Evolutionary conservation across 2,329 filamentous ascomycete species (phyloP), one percentile per base, ranked within the genome.

Genomic region (Colletotrichum tabaci): DNA sequence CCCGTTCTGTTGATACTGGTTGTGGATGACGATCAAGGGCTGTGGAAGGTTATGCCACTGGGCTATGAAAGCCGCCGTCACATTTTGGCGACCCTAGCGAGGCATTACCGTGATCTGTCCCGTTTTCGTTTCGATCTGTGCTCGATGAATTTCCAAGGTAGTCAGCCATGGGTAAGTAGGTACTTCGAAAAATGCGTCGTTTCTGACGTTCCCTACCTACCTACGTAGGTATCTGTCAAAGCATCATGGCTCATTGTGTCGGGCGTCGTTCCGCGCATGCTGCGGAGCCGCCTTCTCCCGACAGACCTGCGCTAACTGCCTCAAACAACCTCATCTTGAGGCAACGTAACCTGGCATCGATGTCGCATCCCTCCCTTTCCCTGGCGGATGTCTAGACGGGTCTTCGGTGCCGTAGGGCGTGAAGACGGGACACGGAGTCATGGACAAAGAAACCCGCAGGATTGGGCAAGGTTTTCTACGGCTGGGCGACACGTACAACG

Each of bases 271-370:
- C 55, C 23, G 15, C 35, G 21, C n/a, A 26, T n/a, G 40, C 40
- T n/a, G 49, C 67, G 61, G 64, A 71, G 56, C 68, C 68, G 68
- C 57, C 50, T 71, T 67, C 57, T 71, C 68, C 68, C 64, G 50
- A 58, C 35, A 16, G 16, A 10, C n/a, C 50, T 67, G 50, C 44
- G 15, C 26, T 26, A 40, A 38, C 23, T 49, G 21, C 15, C 63
- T 26, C 35, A 23, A 71, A 62, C 38, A 40, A 60, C 65, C 46
- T 61, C 47, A 49, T 21, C 56, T 44, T 18, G 58, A 30, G 57
- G 23, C 16, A 68, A 46, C 50, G 63, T 67, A 56, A 67, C 63
- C 23, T 35, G 47, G 30, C 21, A 53, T 30, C 26, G 16, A 30
- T 26, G 26, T 38, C 52, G 30, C 18, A 46, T 18, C 16, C 44